A percentile compares a stretch with the other conserved stretches of the same genome.
Evolutionary conservation across 1,284 basidiomycete species (phyloP).

Genomic region (Ustilago tritici): DNA sequence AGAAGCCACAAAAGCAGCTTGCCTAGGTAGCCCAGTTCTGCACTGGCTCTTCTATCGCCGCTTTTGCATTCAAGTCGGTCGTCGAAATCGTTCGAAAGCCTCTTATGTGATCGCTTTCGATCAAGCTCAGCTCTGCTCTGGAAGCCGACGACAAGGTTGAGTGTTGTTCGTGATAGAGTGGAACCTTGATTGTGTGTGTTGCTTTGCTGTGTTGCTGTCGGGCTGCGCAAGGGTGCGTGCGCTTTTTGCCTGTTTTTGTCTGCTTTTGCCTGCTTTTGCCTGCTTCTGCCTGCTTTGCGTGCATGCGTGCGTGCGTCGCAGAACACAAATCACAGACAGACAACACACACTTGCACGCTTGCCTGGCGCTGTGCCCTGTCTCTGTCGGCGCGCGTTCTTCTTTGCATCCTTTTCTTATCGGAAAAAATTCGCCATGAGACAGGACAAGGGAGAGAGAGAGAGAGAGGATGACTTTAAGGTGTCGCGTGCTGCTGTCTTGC

Average conservation of each 20-base stretch:
- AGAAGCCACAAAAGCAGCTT: too few relatives aligned
- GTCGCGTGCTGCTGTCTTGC: neutral
- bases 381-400: neutral
- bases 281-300: neutral
- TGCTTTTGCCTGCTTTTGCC: neutral
- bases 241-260: neutral
- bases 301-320: constrained; percentile 16
- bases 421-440: neutral
- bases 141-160: too few relatives aligned
- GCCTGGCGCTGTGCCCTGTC: neutral
- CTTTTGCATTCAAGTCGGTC: neutral
- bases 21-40: neutral
- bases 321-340: constrained; percentile 7
- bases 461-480: neutral
- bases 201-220: constrained; percentile 8
- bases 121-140: too few relatives aligned
- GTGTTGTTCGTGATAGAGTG: neutral
- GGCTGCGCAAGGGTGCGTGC: constrained; percentile 9
- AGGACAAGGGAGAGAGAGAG: neutral
- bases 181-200: constrained; percentile 1
- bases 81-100: neutral
- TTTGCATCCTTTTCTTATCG: constrained; percentile 2
- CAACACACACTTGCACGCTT: constrained; percentile 11
- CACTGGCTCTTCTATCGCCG: neutral
- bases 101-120: neutral